phyloP scores from a whole-genome alignment of 139 green algal species.

The Choricystis sp. region DNA sequence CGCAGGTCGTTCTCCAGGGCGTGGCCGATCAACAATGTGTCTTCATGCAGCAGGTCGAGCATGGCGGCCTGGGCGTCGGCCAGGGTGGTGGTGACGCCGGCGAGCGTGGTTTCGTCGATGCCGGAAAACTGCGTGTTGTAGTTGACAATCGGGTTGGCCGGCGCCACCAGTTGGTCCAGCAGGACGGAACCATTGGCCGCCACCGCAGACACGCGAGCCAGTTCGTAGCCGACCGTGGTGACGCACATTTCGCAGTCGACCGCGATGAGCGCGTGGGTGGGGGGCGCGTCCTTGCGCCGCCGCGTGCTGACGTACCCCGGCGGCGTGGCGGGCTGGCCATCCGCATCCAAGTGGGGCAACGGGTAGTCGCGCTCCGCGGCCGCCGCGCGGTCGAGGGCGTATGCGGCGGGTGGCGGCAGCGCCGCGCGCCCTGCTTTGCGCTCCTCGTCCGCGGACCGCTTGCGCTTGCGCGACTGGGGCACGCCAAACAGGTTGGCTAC shows the following conservation, averaged over 20 bases:
- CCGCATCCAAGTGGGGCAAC: slow-evolving; percentile 1
- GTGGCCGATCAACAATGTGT: slow-evolving; percentile 67
- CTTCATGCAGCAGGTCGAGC: not conserved
- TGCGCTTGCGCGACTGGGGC: not conserved
- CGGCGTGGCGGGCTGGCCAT: not conserved
- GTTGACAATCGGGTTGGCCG: slow-evolving; percentile 59
- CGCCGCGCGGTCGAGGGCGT: slow-evolving; percentile 1
- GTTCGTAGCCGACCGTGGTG: slow-evolving; percentile 44
- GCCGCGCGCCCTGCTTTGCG: not conserved
- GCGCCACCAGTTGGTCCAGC: slow-evolving; percentile 67
- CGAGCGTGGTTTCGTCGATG: slow-evolving; percentile 62
- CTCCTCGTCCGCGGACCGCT: too few relatives aligned
- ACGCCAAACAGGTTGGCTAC: slow-evolving; percentile 3
- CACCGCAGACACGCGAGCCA: slow-evolving; percentile 50
- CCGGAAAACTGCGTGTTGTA: slow-evolving; percentile 73
- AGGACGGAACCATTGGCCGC: slow-evolving; percentile 33
- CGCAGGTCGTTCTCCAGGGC: slow-evolving; percentile 80
- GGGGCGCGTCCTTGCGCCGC: slow-evolving; percentile 3
- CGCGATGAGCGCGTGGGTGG: slow-evolving; percentile 26
- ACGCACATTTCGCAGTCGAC: slow-evolving; percentile 83
- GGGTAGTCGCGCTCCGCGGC: slow-evolving; percentile 6
- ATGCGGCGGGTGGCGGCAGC: not conserved
- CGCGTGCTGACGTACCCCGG: not conserved
- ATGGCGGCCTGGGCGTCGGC: slow-evolving; percentile 28
- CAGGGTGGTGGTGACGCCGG: slow-evolving; percentile 38